Base-by-base conservation (phyloP, 2,329 filamentous ascomycete genomes). In the Trichothecium sympodiale region DNA sequence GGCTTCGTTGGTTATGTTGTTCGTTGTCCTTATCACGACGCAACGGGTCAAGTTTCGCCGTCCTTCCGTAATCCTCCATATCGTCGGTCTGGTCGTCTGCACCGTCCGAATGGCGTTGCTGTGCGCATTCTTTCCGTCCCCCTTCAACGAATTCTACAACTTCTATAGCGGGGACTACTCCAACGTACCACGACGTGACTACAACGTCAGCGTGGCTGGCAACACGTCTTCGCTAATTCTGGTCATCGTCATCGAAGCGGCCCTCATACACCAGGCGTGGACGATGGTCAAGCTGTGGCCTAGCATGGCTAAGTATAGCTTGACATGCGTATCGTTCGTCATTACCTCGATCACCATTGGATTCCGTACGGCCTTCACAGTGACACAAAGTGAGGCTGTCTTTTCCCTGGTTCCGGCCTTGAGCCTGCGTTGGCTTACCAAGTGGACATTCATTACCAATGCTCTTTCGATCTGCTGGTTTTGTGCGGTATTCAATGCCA, bases 1-100 rank as follows among this genome's bases (percentile, higher is more conserved):
- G 20, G 74, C 80, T 17, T 74, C 72, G 32, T 43, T 79, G 38
- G 58, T 80, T 41, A 71, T 86, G 48, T 61, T 88, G 14, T 45
- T 80, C 30, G 64, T 82, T 20, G 61, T 88, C 3, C 58, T 86
- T 9, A 49, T 80, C 39, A 67, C 88, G 54, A 87, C 83, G 0
- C 73, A 74, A 15, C 53, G 63, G 0, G 64, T 74, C 44, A 86
- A 84, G 53, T 71, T 83, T 40, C 60, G 61, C 35, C 78, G 79
- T 2, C 51, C 65, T 0, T 69, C 84, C 15, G 83, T 82, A 52
- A 49, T 78, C 43, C 62, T 87, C 47, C 86, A 88, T 51, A 45
- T 71, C 15, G 40, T 67, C 17, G 71, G 73, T 12, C 67, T 93
- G 15, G 34, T 71, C 33, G 51, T 77, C 49, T 77, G 80, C 55